Conservation (phyloP, 768 basidiomycete genomes). For the Kwoniella newhampshirensis region DNA sequence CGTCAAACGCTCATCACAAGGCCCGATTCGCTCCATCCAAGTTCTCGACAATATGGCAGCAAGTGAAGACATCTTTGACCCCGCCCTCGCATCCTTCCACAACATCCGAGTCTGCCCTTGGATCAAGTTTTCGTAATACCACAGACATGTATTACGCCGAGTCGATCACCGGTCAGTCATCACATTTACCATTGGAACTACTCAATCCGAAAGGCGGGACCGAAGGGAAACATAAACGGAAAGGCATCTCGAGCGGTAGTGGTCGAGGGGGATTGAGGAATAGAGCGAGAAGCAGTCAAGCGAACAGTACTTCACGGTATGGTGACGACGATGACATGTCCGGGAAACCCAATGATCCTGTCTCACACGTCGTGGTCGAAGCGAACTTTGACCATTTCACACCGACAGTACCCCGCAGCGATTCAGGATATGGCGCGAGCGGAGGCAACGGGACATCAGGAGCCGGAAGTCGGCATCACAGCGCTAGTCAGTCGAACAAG, state of each 20-base stretch:
- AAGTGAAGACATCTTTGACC: slow-evolving; percentile 32
- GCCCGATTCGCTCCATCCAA: slow-evolving; percentile 36
- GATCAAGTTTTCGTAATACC: slow-evolving; percentile 22
- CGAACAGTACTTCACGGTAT: slow-evolving; percentile 30
- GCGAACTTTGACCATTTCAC: slow-evolving; percentile 46
- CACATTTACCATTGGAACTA: slow-evolving; percentile 29
- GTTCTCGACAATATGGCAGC: slow-evolving; percentile 25
- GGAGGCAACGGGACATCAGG: slow-evolving; percentile 6
- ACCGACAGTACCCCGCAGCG: slow-evolving; percentile 39
- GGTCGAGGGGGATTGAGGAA: slow-evolving; percentile 6
- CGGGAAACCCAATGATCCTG: slow-evolving; percentile 32
- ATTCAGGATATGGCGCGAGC: slow-evolving; percentile 37
- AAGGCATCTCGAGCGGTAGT: background rate
- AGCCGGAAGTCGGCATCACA: slow-evolving; percentile 11
- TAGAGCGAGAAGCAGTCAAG: slow-evolving; percentile 18
- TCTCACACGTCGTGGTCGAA: slow-evolving; percentile 48
- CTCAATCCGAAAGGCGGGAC: slow-evolving; percentile 33
- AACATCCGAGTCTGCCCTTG: slow-evolving; percentile 47
- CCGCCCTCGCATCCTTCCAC: slow-evolving; percentile 52
- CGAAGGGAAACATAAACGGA: slow-evolving; percentile 27
- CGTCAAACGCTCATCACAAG: slow-evolving; percentile 7
- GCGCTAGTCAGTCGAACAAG: slow-evolving; percentile 7
- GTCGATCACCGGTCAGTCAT: slow-evolving; percentile 8
- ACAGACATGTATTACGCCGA: slow-evolving; percentile 28
- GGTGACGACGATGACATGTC: slow-evolving; percentile 44